Evolutionary conservation across 1,284 basidiomycete genomes (phyloP).

Genomic region (Ceratobasidium sp.): DNA sequence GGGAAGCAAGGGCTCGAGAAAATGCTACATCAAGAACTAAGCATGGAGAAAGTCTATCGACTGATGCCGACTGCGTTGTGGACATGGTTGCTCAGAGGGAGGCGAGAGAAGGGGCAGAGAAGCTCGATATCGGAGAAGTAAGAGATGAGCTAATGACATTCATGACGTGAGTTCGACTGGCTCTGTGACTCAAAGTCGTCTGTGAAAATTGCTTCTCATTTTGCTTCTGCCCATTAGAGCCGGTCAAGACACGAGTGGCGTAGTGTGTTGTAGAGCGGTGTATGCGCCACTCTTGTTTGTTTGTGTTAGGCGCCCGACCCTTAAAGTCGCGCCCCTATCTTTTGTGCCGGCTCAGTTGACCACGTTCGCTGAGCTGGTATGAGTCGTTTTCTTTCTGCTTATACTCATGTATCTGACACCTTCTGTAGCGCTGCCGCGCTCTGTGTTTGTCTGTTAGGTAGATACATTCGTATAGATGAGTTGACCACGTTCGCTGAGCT

Average conservation of each 20-base stretch:
- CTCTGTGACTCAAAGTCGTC: not conserved
- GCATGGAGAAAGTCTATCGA: not conserved
- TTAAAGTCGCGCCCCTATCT: too few species aligned
- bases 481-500: too few species aligned
- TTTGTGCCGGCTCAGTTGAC: too few species aligned
- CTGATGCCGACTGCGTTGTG: conserved; percentile 26
- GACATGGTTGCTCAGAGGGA: conserved; percentile 28
- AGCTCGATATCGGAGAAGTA: not conserved
- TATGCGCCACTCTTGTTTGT: too few species aligned
- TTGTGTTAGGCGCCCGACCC: too few species aligned
- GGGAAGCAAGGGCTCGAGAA: not conserved
- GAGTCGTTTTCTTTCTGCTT: too few species aligned
- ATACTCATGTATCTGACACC: too few species aligned
- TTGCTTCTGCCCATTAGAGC: not conserved
- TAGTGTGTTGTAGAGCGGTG: too few species aligned
- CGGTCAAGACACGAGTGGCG: conserved; percentile 25
- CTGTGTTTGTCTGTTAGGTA: too few species aligned
- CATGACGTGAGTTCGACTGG: not conserved
- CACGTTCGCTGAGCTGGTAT: too few species aligned
- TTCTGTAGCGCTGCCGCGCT: too few species aligned
- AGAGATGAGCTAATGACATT: conserved; percentile 13
- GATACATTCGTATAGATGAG: too few species aligned
- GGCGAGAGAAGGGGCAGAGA: conserved; percentile 4
- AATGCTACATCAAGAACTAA: not conserved
- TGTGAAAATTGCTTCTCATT: not conserved